Evolutionary conservation across 208 protist genomes (phyloP).

Genomic region (Leishmania arabica): DNA sequence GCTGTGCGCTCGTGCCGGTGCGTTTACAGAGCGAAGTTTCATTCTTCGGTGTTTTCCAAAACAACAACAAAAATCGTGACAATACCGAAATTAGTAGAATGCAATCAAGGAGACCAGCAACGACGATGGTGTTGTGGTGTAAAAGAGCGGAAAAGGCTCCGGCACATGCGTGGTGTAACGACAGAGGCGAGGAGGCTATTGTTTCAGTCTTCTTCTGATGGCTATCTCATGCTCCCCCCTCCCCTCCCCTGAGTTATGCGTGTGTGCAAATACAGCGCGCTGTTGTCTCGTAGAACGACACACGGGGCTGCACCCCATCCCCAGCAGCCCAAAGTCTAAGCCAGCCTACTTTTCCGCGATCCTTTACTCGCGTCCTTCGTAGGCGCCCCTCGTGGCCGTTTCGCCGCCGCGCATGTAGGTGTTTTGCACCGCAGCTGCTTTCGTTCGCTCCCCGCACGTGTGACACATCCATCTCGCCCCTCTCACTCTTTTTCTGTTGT

Average conservation of each 20-base stretch:
- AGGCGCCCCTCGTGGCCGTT: background rate
- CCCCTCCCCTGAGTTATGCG: background rate
- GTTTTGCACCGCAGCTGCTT: background rate
- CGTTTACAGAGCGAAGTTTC: background rate
- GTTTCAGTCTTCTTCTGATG: background rate
- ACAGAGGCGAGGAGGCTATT: background rate
- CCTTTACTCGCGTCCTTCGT: background rate
- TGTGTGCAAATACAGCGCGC: background rate
- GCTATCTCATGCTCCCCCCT: background rate
- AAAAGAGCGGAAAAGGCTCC: background rate
- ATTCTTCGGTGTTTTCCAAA: background rate
- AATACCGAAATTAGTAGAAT: background rate
- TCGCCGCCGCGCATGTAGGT: background rate
- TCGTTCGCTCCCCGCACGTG: background rate
- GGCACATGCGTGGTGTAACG: background rate
- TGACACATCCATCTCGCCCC: background rate
- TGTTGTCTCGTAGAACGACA: background rate
- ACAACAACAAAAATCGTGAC: background rate
- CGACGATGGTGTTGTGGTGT: background rate
- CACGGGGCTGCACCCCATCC: background rate
- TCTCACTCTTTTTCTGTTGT: background rate
- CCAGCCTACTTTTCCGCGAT: too few relatives aligned
- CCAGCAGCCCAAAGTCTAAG: background rate
- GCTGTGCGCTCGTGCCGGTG: slow-evolving; percentile 6
- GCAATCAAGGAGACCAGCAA: background rate